Evolutionary conservation across 352 stramenopile genomes (phyloP), one percentile per base, ranked within the genome.

Genomic region (Halophytophthora batemanensis): DNA sequence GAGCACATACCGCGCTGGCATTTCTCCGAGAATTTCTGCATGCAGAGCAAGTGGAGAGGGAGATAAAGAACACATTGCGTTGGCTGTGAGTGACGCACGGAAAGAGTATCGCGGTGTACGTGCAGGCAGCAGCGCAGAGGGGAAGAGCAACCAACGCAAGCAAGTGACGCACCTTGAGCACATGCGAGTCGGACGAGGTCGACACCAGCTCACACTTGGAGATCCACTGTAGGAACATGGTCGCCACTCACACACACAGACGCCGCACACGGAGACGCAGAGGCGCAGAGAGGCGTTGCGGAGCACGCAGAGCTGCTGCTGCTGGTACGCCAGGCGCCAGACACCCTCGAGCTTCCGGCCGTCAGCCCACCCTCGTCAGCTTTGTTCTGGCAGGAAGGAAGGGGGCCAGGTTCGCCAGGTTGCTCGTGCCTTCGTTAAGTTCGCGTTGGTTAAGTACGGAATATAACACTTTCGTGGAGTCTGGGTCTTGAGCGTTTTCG

Each of bases 151-250:
- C 4, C 12, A 22, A n/a, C 8, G 11, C 29, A 15, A 31, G 35
- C n/a, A 15, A 15, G 2, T 29, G 6, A 53, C 50, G 43, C 41
- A 85, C 77, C 64, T 93, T 92, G 50, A 95, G 77, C 38, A 95
- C 82, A 34, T 95, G 71, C 36, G 82, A 76, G 56, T 95, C 84
- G 14, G 68, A 19, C 22, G 77, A 66, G 13, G 71, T 51, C 34
- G 83, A 72, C 58, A 93, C 74, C 35, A 95, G 75, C 65, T 95
- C 84, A 62, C 82, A 93, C 67, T 95, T 95, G 67, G 74, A 71
- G 61, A 95, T 80, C 84, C 84, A 95, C 47, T 75, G 76, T 35
- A 95, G 75, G 55, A 95, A 95, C 84, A 95, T 95, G 45, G 29
- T 4, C 14, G 18, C 6, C 21, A 40, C 8, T 13, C 25, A 43